These are phyloP conservation scores for Candida tetrigidarum DNA, from an alignment of 1,139 yeast species.

Conservation along the genomic window DNA sequence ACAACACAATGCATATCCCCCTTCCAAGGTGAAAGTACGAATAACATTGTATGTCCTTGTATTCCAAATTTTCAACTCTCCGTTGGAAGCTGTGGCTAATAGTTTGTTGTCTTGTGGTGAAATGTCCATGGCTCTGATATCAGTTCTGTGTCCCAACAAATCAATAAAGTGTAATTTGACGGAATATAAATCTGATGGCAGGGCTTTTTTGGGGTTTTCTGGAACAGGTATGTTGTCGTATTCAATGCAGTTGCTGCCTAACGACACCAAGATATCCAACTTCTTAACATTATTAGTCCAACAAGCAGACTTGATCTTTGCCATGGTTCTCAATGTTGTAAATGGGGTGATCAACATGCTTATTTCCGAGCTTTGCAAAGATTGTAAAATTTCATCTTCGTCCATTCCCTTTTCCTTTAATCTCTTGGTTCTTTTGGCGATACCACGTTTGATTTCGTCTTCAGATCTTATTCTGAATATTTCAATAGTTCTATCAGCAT, in stretches of 20 bases:
- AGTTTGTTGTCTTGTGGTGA: slow-evolving; percentile 83
- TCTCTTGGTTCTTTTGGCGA: slow-evolving; percentile 79
- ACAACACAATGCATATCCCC: slow-evolving; percentile 86
- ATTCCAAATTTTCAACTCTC: slow-evolving; percentile 90
- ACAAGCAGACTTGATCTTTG: slow-evolving; percentile 59
- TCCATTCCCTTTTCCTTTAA: slow-evolving; percentile 67
- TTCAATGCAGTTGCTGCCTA: slow-evolving; percentile 77
- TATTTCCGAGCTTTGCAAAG: slow-evolving; percentile 58
- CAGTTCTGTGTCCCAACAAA: slow-evolving; percentile 85
- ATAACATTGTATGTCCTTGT: slow-evolving; percentile 72
- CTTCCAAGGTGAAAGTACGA: slow-evolving; percentile 70
- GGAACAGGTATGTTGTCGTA: slow-evolving; percentile 61
- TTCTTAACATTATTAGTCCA: slow-evolving; percentile 53
- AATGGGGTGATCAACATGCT: slow-evolving; percentile 66
- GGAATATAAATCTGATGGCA: slow-evolving; percentile 37
- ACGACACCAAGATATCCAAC: slow-evolving; percentile 63
- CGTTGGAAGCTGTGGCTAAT: slow-evolving; percentile 90
- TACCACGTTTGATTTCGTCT: slow-evolving; percentile 82
- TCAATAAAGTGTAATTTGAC: slow-evolving; percentile 62
- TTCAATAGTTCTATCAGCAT: slow-evolving; percentile 82
- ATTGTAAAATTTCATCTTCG: slow-evolving; percentile 62
- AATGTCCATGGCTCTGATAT: slow-evolving; percentile 80
- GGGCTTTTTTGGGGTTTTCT: slow-evolving; percentile 44
- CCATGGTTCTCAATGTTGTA: slow-evolving; percentile 58
- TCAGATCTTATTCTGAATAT: slow-evolving; percentile 74